These are phyloP conservation scores for Sophora flavescens DNA, from an alignment of 306 rosid genomes.

Conservation along the genomic window DNA sequence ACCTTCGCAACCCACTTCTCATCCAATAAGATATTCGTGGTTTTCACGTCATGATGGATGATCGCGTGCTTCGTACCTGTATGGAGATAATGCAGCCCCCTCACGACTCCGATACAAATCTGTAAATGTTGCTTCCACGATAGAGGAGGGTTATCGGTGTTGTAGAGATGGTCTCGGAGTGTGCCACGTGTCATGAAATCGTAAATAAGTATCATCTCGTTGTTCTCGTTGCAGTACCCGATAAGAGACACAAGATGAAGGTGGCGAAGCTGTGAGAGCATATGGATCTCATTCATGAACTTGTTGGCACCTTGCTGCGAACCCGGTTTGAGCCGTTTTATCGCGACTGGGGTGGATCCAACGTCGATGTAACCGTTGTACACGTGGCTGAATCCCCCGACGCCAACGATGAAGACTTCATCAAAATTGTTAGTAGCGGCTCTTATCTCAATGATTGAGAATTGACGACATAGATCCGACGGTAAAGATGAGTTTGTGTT, in stretches of 20 bases:
- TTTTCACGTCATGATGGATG: conserved; percentile 74
- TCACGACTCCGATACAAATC: conserved; percentile 58
- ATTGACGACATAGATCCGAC: conserved; percentile 51
- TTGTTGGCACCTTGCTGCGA: conserved; percentile 55
- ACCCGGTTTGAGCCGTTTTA: conserved; percentile 59
- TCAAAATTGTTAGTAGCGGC: conserved; percentile 55
- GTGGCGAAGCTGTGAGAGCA: conserved; percentile 58
- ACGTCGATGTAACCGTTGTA: conserved; percentile 60
- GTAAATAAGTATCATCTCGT: conserved; percentile 58
- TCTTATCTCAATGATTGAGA: conserved; percentile 46
- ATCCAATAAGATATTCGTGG: conserved; percentile 62
- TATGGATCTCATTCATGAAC: conserved; percentile 59
- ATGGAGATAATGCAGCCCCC: conserved; percentile 67
- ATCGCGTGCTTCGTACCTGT: conserved; percentile 51
- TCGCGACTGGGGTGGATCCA: conserved; percentile 44
- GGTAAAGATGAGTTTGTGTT: conserved; percentile 40
- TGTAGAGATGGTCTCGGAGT: conserved; percentile 60
- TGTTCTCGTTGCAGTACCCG: conserved; percentile 52
- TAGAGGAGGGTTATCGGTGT: conserved; percentile 40
- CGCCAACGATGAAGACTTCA: conserved; percentile 50
- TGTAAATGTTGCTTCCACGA: conserved; percentile 59
- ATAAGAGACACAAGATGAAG: conserved; percentile 55
- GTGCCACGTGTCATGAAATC: conserved; percentile 69
- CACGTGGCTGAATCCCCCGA: conserved; percentile 64
- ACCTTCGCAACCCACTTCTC: conserved; percentile 61